A percentile compares a stretch with the other conserved stretches of the same genome.
Evolutionary conservation across 2,329 filamentous ascomycete genomes (phyloP).

Genomic region (Chlorencoelia australis): DNA sequence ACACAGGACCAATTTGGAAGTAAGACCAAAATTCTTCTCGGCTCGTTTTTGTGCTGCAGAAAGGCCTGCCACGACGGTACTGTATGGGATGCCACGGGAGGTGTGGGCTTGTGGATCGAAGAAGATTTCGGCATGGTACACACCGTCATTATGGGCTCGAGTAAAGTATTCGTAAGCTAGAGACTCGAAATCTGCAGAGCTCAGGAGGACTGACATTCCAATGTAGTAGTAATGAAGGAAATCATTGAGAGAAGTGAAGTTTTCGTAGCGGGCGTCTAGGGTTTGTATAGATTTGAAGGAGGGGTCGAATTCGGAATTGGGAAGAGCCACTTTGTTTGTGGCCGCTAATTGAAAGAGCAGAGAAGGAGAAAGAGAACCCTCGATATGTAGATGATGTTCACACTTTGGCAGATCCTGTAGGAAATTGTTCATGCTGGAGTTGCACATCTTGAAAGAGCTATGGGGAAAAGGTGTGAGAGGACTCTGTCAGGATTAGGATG

Average conservation of each 20-base stretch:
- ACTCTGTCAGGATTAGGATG: not conserved
- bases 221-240: slow-evolving; percentile 74
- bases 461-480: not conserved
- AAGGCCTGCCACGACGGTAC: slow-evolving; percentile 55
- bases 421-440: slow-evolving; percentile 33
- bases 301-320: slow-evolving; percentile 42
- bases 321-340: slow-evolving; percentile 55
- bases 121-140: slow-evolving; percentile 68
- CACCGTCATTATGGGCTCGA: slow-evolving; percentile 51
- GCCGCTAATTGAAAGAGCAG: slow-evolving; percentile 60
- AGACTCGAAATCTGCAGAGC: slow-evolving; percentile 58
- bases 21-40: slow-evolving; percentile 51
- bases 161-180: slow-evolving; percentile 64
- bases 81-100: slow-evolving; percentile 49
- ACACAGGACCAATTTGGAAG: slow-evolving; percentile 58
- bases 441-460: slow-evolving; percentile 18
- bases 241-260: slow-evolving; percentile 63
- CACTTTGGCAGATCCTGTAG: slow-evolving; percentile 63
- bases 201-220: slow-evolving; percentile 59
- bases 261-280: slow-evolving; percentile 52
- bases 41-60: slow-evolving; percentile 49
- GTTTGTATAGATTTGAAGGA: slow-evolving; percentile 51
- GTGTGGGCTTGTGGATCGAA: slow-evolving; percentile 74
- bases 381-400: slow-evolving; percentile 74
- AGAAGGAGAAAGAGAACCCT: slow-evolving; percentile 61